phyloP scores from a whole-genome alignment of 106 monocot genomes.

The Vanilla planifolia region DNA sequence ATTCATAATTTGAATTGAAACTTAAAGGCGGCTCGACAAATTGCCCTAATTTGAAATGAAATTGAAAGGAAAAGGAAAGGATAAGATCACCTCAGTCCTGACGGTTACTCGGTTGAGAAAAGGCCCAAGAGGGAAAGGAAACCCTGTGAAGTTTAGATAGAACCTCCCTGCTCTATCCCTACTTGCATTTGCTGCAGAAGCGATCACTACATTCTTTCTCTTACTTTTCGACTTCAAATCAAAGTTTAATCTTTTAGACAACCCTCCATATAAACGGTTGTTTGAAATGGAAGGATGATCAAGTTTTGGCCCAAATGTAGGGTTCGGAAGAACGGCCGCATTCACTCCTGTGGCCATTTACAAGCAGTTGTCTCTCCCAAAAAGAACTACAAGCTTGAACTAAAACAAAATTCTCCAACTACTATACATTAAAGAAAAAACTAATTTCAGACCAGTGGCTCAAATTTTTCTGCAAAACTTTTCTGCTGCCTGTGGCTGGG shows the following conservation, averaged over 20 bases:
- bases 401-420: no score
- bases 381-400: no score
- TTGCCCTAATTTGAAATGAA: no score
- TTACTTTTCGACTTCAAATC: constrained; percentile 2
- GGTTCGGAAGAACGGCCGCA: constrained; percentile 23
- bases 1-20: no score
- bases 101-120: constrained; percentile 84
- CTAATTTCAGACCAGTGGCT: no score
- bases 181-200: constrained; percentile 31
- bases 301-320: constrained; percentile 19
- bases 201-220: constrained; percentile 24
- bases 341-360: constrained; percentile 32
- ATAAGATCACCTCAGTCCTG: constrained; percentile 67
- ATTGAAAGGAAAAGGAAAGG: not conserved
- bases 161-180: constrained; percentile 50
- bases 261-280: constrained; percentile 20
- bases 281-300: constrained; percentile 4
- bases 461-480: no score
- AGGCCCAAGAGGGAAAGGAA: constrained; percentile 93
- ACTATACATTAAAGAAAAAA: no score
- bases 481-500: no score
- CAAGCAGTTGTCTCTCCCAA: no score
- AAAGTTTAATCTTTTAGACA: constrained; percentile 9
- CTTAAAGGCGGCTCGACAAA: no score
- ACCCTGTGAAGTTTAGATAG: constrained; percentile 93